Conservation (phyloP, 1,284 basidiomycete species). For the Gymnopus androsaceus region DNA sequence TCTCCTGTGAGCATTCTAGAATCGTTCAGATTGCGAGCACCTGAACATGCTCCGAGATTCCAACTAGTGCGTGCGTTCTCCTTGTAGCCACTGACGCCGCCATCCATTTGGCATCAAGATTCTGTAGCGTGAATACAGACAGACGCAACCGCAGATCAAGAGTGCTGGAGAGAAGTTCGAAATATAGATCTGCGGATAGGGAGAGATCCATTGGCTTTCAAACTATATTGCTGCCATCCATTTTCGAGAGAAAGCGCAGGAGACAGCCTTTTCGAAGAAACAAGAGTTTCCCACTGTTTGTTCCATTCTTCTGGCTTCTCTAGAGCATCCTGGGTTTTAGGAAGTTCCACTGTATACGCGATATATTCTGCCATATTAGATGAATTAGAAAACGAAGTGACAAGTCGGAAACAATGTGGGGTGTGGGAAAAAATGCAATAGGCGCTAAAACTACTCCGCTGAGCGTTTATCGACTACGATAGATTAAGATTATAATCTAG, state of each 20-base stretch:
- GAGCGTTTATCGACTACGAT: too few species aligned
- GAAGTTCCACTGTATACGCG: too few species aligned
- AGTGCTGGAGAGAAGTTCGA: too few species aligned
- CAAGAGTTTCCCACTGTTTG: conserved; percentile 13
- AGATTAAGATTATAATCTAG: too few species aligned
- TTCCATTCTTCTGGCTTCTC: conserved; percentile 17
- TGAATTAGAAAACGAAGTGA: too few species aligned
- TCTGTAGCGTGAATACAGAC: neutral
- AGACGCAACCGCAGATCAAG: too few species aligned
- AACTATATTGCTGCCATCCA: neutral
- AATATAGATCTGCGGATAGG: too few species aligned
- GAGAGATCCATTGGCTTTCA: neutral
- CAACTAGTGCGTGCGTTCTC: conserved; percentile 17
- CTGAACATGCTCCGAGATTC: conserved; percentile 8
- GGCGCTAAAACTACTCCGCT: too few species aligned
- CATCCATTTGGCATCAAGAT: conserved; percentile 15
- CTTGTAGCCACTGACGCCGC: conserved; percentile 2
- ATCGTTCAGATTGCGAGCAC: conserved; percentile 18
- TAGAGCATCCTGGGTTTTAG: conserved; percentile 14
- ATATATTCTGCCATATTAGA: too few species aligned
- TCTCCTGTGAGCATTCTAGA: conserved; percentile 12
- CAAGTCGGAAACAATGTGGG: too few species aligned
- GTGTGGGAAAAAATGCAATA: too few species aligned
- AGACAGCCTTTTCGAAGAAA: neutral
- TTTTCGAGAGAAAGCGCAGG: neutral